Conservation (phyloP, 192 early-diverging fungal genomes). For the Chytriomyces hyalinus region DNA sequence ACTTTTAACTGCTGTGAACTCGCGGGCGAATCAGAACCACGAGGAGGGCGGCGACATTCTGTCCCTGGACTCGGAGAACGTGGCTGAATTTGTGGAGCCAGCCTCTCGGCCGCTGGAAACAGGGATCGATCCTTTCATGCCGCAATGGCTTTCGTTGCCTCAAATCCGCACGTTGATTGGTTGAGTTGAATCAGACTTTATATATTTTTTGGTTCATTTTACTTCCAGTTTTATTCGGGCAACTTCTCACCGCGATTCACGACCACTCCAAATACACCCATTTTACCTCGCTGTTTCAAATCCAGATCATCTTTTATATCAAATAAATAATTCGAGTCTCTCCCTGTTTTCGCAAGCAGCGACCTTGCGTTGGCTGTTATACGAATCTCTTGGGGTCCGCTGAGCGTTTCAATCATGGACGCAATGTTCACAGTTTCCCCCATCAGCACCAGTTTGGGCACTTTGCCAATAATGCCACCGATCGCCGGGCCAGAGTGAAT, state of each 20-base stretch:
- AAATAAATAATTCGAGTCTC: constrained; percentile 12
- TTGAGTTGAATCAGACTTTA: neutral
- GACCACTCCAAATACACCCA: constrained; percentile 24
- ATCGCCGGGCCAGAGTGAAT: constrained; percentile 30
- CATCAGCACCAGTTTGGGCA: constrained; percentile 35
- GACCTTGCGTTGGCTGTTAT: constrained; percentile 14
- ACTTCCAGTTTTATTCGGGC: neutral
- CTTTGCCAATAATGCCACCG: constrained; percentile 21
- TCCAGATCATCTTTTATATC: constrained; percentile 31
- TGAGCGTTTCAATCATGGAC: constrained; percentile 20
- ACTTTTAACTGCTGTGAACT: constrained; percentile 84
- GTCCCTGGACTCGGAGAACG: constrained; percentile 74
- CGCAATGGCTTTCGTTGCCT: constrained; percentile 66
- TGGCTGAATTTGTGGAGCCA: constrained; percentile 67
- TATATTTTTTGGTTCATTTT: neutral
- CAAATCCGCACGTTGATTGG: constrained; percentile 33
- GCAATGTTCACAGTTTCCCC: constrained; percentile 38
- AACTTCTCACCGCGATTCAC: constrained; percentile 2
- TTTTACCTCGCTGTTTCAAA: constrained; percentile 21
- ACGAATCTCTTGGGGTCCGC: constrained; percentile 32
- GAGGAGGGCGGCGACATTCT: constrained; percentile 87
- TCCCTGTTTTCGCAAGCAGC: constrained; percentile 7
- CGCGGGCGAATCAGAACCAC: constrained; percentile 72
- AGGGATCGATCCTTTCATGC: constrained; percentile 76
- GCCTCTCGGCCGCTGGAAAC: constrained; percentile 52